Evolutionary conservation across 225 moss, liverwort and hornwort genomes (phyloP).

Genomic region (Anthoceros angustus): DNA sequence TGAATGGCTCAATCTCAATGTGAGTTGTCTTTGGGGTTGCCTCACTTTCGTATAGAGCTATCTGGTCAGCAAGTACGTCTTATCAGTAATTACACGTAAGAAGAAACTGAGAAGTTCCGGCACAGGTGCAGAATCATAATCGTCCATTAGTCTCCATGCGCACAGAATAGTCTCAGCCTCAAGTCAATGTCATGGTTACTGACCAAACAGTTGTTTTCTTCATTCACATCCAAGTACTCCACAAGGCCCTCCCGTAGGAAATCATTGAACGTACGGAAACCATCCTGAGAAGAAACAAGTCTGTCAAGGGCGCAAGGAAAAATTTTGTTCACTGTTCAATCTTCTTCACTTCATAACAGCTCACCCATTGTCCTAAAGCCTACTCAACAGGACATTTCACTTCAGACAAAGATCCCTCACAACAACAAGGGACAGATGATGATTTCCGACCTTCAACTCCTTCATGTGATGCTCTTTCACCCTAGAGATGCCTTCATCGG

Average conservation of each 20-base stretch:
- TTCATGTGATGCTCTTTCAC: slow-evolving; percentile 99
- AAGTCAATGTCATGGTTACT: neutral
- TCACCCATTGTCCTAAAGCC: too few species aligned
- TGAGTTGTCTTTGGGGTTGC: slow-evolving; percentile 60
- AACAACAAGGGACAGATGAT: neutral
- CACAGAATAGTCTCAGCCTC: neutral
- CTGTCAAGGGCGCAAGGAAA: neutral
- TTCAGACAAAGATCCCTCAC: slow-evolving; percentile 1
- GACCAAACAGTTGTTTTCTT: slow-evolving; percentile 96
- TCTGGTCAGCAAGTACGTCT: slow-evolving; percentile 32
- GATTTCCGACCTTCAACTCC: slow-evolving; percentile 51
- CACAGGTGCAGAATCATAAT: slow-evolving; percentile 7
- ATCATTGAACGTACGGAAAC: slow-evolving; percentile 96
- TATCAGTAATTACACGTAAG: neutral
- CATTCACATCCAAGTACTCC: slow-evolving; percentile 95
- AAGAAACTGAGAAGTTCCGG: neutral
- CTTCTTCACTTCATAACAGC: too few species aligned
- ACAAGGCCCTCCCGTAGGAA: slow-evolving; percentile 90
- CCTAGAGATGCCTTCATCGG: slow-evolving; percentile 62
- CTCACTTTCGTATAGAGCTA: slow-evolving; percentile 93
- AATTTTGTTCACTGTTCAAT: too few species aligned
- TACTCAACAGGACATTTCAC: too few species aligned
- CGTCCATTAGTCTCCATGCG: neutral
- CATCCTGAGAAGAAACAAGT: slow-evolving; percentile 38
- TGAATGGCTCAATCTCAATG: slow-evolving; percentile 99